Evolutionary conservation across 192 early-diverging fungal genomes (phyloP).

Genomic region (Coemansia sp.): DNA sequence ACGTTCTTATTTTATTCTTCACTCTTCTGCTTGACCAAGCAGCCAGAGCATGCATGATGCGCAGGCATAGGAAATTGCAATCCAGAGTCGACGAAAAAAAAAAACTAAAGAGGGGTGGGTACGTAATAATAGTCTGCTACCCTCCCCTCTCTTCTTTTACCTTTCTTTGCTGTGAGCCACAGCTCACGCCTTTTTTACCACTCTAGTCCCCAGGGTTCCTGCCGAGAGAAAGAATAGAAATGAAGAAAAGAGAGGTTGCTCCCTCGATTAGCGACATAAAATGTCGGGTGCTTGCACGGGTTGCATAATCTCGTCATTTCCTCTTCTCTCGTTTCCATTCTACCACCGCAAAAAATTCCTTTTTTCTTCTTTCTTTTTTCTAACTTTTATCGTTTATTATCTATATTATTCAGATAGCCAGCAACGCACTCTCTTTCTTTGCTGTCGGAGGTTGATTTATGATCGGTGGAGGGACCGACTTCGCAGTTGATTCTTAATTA

Average conservation of each 20-base stretch:
- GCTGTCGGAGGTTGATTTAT: conserved; percentile 1
- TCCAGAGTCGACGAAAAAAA: too few relatives aligned
- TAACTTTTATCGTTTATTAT: background rate
- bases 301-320: background rate
- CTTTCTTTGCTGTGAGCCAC: too few relatives aligned
- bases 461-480: background rate
- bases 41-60: too few relatives aligned
- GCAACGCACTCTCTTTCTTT: background rate
- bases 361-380: conserved; percentile 1
- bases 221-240: conserved; percentile 2
- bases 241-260: background rate
- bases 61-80: too few relatives aligned
- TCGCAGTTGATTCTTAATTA: conserved; percentile 5
- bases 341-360: background rate
- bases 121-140: too few relatives aligned
- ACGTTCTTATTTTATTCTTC: too few relatives aligned
- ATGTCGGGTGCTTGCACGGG: background rate
- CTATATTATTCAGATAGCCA: background rate
- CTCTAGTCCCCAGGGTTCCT: background rate
- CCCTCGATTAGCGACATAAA: conserved; percentile 1
- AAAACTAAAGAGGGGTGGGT: too few relatives aligned
- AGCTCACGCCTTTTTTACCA: background rate
- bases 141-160: too few relatives aligned
- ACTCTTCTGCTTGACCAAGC: too few relatives aligned
- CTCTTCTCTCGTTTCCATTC: background rate